Evolutionary conservation across 441 rosid species (phyloP).

Genomic region (Adansonia grandidieri): DNA sequence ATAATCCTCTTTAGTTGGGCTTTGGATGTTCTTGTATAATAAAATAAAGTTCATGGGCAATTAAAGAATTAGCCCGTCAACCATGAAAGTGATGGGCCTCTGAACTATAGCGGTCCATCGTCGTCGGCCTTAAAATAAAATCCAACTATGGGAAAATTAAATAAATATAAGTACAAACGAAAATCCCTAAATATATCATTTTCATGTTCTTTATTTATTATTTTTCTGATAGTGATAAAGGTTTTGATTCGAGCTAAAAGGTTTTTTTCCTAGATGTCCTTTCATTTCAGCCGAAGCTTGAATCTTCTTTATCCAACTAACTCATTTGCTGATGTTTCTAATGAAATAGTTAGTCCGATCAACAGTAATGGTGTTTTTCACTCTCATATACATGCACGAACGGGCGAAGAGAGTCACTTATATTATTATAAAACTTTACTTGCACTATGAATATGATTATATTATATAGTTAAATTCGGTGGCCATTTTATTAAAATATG

Average conservation of each 20-base stretch:
- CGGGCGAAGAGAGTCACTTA: too few relatives aligned
- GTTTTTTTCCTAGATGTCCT: too few relatives aligned
- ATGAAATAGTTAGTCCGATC: too few relatives aligned
- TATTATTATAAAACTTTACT: too few relatives aligned
- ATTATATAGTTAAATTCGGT: too few relatives aligned
- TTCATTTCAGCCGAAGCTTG: not conserved
- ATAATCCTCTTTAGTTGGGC: conserved; percentile 4
- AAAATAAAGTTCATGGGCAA: not conserved
- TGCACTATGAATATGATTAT: too few relatives aligned
- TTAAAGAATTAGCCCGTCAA: not conserved
- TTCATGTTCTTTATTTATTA: not conserved
- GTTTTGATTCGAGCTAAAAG: not conserved
- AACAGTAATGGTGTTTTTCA: too few relatives aligned
- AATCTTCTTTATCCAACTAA: not conserved
- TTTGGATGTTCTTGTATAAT: not conserved
- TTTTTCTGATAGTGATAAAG: not conserved
- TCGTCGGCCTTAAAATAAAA: not conserved
- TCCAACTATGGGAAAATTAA: not conserved
- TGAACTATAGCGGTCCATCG: not conserved
- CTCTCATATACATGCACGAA: too few relatives aligned
- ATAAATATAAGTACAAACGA: not conserved
- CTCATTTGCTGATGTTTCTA: not conserved
- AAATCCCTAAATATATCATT: not conserved
- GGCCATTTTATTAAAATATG: too few relatives aligned
- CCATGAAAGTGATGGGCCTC: not conserved